phyloP scores from a whole-genome alignment of 345 rosid species.

The Sonneratia alba region DNA sequence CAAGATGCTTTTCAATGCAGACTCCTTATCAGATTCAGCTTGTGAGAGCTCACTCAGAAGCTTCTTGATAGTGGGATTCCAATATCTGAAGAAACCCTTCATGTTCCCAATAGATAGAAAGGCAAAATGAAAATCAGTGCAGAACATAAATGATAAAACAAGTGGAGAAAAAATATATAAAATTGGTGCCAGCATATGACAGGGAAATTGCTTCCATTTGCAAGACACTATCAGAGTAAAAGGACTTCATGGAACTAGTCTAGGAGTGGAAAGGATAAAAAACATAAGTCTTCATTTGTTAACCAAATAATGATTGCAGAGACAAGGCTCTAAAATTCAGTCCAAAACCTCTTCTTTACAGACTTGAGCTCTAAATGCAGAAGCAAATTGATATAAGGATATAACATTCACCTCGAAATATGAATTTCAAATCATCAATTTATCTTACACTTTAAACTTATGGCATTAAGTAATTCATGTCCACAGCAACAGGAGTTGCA shows the following conservation, averaged over 20 bases:
- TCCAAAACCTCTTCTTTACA: not conserved
- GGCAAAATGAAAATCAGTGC: not conserved
- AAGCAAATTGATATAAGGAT: constrained; percentile 1
- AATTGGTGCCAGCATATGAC: not conserved
- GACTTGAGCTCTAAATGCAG: not conserved
- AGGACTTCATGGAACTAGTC: not conserved
- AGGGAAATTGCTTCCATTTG: not conserved
- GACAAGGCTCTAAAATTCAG: not conserved
- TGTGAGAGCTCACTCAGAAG: constrained; percentile 54
- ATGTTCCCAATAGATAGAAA: constrained; percentile 9
- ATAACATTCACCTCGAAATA: not conserved
- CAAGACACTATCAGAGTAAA: not conserved
- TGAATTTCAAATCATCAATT: not conserved
- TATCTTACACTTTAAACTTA: not conserved
- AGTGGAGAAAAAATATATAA: not conserved
- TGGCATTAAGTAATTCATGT: not conserved
- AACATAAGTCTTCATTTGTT: not conserved
- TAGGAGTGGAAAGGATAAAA: constrained; percentile 1
- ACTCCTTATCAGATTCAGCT: constrained; percentile 78
- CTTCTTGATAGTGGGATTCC: constrained; percentile 80
- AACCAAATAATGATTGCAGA: not conserved
- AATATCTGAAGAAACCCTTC: constrained; percentile 85
- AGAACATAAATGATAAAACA: not conserved
- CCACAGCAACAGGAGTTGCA: not conserved
- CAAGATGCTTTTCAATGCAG: constrained; percentile 62